Evolutionary conservation across 805 yeast species (phyloP).

Genomic region (Candida vartiovaarae): DNA sequence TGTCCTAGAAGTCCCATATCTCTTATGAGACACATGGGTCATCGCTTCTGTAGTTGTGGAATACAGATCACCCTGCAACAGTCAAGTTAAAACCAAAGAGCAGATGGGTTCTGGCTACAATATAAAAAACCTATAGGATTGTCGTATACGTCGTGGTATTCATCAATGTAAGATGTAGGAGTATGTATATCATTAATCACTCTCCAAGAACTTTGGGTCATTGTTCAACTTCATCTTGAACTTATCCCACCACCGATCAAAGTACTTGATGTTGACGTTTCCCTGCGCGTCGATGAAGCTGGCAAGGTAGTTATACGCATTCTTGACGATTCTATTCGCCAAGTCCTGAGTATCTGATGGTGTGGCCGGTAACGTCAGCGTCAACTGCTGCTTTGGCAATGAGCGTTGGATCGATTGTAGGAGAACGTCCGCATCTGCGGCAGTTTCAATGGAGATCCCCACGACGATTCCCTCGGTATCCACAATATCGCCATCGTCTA

Average conservation of each 20-base stretch:
- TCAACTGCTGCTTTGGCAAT: not conserved
- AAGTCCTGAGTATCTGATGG: conserved; percentile 42
- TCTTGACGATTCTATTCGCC: conserved; percentile 83
- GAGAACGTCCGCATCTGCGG: conserved; percentile 53
- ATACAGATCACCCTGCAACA: no score
- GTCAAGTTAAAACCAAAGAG: no score
- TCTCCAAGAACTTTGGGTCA: conserved; percentile 78
- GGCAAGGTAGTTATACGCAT: conserved; percentile 85
- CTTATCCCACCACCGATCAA: conserved; percentile 94
- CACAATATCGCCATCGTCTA: conserved; percentile 31
- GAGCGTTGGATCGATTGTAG: conserved; percentile 32
- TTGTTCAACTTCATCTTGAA: conserved; percentile 67
- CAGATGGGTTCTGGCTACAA: no score
- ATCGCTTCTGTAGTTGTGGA: no score
- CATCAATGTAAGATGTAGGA: not conserved
- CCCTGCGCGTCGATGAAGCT: conserved; percentile 81
- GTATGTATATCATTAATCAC: conserved; percentile 1
- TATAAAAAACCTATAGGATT: no score
- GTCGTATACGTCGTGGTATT: no score
- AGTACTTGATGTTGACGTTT: conserved; percentile 78
- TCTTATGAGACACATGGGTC: no score
- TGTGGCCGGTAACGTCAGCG: conserved; percentile 1
- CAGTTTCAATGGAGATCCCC: conserved; percentile 90
- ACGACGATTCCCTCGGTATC: conserved; percentile 35
- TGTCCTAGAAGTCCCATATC: no score